A percentile compares a stretch with the other conserved stretches of the same genome.
Evolutionary conservation across 371 early-diverging fungal genomes (phyloP).

Genomic region (Mortierella sp.): DNA sequence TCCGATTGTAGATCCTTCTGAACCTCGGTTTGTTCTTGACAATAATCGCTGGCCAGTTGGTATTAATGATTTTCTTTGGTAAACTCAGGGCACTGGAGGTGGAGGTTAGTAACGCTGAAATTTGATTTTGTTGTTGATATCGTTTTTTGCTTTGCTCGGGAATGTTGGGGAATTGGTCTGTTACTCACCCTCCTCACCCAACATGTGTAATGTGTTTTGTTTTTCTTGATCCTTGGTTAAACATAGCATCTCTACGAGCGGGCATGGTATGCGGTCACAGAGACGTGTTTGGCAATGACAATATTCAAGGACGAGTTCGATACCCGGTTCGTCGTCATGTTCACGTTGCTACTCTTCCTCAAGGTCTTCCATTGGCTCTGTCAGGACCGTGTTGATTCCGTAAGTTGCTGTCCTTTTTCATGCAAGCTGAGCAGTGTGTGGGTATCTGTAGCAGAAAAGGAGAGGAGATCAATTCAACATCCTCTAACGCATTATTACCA

Average conservation of each 20-base stretch:
- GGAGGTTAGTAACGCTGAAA: constrained; percentile 69
- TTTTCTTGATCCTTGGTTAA: neutral
- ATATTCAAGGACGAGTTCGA: constrained; percentile 96
- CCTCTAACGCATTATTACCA: neutral
- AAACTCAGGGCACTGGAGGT: constrained; percentile 91
- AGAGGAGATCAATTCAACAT: neutral
- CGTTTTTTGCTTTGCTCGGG: neutral
- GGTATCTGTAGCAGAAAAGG: neutral
- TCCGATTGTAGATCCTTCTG: constrained; percentile 73
- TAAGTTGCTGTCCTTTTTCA: constrained; percentile 62
- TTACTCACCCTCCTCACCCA: neutral
- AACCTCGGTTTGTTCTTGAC: constrained; percentile 87
- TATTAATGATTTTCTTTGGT: constrained; percentile 92
- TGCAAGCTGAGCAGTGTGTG: neutral
- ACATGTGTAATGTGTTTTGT: neutral
- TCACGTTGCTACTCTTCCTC: constrained; percentile 86
- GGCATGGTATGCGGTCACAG: constrained; percentile 96
- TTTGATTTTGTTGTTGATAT: constrained; percentile 1
- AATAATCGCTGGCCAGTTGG: constrained; percentile 79
- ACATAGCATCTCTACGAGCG: constrained; percentile 93
- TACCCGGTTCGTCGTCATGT: constrained; percentile 83
- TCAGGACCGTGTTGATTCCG: constrained; percentile 93
- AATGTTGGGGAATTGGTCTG: neutral
- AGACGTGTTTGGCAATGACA: constrained; percentile 96
- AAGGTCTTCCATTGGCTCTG: constrained; percentile 98